Base-by-base conservation (phyloP, 805 yeast genomes). In the Priceomyces medius region DNA sequence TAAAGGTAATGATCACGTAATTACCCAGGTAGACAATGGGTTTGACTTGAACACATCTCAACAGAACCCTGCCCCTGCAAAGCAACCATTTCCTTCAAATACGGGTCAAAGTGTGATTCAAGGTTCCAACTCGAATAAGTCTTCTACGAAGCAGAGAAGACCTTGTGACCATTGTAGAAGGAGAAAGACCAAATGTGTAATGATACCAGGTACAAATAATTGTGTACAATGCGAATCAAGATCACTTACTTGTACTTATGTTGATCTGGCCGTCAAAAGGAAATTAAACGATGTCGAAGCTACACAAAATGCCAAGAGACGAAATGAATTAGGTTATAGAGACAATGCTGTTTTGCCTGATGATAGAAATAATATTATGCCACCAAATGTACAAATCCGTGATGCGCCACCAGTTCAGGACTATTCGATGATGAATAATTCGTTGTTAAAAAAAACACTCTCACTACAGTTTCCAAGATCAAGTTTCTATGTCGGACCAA, bases 111-210 rank as follows among this genome's bases (percentile, higher is more conserved):
- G 14, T 18, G 26, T 35, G 4, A 27, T 52, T 10, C 42, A 43
- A 24, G 45, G 42, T 5, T 45, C 49, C 6, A 26, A 6, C 29
- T n/a, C 45, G 18, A 40, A 26, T 14, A 35, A 13, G 37, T 31
- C 7, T 35, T 33, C 16, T 4, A 37, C 71, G 4, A 76, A 74
- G 43, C 77, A 72, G 48, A 63, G 77, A 17, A 65, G 80, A 26
- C 91, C 95, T 0, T 89, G 97, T 57, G 96, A 87, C 55, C 88
- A 83, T 50, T 90, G 97, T 61, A 72, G 95, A 31, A 68, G 89
- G 43, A 72, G 90, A 36, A 87, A 86, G 56, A 83, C 85, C 17
- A 80, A 85, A 49, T 90, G 97, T 68, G 83, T 86, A 19, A 69
- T 81, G 50, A 70, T 77, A 2, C 83, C 87, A 2, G 80, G 79